Percentiles rank a stretch among this genome's conserved stretches.
Evolutionary conservation across 2,329 filamentous ascomycete species (phyloP).

Genomic region (Cladosporium sp.): DNA sequence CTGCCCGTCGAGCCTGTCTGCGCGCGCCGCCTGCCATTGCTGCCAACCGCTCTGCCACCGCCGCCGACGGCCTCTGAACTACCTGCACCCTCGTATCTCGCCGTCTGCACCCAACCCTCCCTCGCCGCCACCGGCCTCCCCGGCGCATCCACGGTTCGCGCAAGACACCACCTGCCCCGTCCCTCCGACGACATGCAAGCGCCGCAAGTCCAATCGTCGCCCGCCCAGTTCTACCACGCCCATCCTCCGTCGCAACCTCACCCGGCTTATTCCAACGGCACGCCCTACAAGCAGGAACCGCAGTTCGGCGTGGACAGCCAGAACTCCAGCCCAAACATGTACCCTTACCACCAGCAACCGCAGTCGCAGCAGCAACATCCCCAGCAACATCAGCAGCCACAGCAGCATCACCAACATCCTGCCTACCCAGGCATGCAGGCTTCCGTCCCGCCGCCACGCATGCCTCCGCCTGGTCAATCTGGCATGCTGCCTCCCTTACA

Average conservation of each 20-base stretch:
- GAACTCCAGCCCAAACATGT: constrained; percentile 9
- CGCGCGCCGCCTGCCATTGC: no score
- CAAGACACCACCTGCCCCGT: not conserved
- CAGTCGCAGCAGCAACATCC: constrained; percentile 1
- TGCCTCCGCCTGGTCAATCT: constrained; percentile 7
- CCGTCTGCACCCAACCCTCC: not conserved
- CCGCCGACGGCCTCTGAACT: no score
- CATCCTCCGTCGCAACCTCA: constrained; percentile 9
- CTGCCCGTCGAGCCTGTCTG: no score
- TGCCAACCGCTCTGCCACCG: no score
- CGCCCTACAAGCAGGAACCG: constrained; percentile 7
- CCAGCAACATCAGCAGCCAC: constrained; percentile 11
- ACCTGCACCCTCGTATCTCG: not conserved
- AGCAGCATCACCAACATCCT: constrained; percentile 13
- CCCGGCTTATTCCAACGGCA: constrained; percentile 8
- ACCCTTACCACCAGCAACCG: constrained; percentile 8
- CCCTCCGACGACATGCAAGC: constrained; percentile 6
- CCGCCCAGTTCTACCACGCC: constrained; percentile 7
- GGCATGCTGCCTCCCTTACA: constrained; percentile 16
- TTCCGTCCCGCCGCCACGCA: constrained; percentile 14
- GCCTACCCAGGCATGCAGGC: constrained; percentile 16
- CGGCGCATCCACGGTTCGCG: no score
- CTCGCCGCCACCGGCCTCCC: not conserved
- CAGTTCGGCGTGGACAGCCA: constrained; percentile 5
- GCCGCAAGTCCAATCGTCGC: not conserved